Conservation (phyloP, 2,329 filamentous ascomycete species). For the Talaromyces sp. region DNA sequence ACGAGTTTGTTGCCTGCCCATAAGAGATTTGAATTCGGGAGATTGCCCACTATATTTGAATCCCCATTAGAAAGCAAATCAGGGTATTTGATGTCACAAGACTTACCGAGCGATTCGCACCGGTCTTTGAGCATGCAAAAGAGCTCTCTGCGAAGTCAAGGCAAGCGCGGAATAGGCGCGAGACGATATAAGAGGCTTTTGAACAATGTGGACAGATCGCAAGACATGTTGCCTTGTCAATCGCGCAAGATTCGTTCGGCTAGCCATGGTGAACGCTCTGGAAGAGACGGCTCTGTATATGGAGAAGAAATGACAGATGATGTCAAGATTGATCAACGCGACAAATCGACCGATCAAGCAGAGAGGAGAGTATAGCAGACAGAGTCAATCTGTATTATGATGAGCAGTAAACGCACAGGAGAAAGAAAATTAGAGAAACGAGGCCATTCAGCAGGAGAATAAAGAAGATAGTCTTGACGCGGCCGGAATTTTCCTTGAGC, state of each 20-base stretch:
- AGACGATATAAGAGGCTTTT: constrained; percentile 24
- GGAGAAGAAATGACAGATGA: constrained; percentile 4
- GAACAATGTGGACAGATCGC: constrained; percentile 28
- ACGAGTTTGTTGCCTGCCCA: constrained; percentile 27
- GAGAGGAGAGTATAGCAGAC: not conserved
- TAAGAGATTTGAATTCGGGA: constrained; percentile 9
- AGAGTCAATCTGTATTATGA: not conserved
- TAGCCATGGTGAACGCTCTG: constrained; percentile 33
- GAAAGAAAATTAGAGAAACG: constrained; percentile 1
- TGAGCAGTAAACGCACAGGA: not conserved
- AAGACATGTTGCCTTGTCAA: constrained; percentile 33
- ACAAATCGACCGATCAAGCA: not conserved
- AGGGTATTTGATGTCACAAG: not conserved
- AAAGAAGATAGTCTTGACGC: constrained; percentile 14
- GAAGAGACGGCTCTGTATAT: constrained; percentile 12
- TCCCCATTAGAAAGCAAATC: not conserved
- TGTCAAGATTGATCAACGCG: constrained; percentile 2
- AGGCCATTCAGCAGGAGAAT: constrained; percentile 9
- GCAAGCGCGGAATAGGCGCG: constrained; percentile 29
- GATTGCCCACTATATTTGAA: constrained; percentile 18
- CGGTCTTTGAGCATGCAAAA: constrained; percentile 10
- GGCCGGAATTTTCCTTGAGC: constrained; percentile 15
- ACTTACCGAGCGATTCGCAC: constrained; percentile 13
- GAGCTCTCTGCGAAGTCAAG: constrained; percentile 17
- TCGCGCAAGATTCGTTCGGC: constrained; percentile 37